phyloP scores from a whole-genome alignment of 257 asterid species.

The Nicotiana noctiflora region DNA sequence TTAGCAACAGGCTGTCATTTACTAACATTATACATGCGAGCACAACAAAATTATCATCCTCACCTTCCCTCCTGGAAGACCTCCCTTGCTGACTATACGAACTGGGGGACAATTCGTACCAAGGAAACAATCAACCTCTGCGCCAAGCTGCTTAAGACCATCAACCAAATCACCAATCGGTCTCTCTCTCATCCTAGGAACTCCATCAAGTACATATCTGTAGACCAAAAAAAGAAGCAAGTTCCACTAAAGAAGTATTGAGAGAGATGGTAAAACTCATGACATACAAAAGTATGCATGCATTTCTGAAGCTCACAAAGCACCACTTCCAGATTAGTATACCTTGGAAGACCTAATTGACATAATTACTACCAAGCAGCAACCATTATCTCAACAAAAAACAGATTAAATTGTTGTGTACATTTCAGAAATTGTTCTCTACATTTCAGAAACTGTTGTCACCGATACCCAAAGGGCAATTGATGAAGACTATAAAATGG shows the following conservation, averaged over 20 bases:
- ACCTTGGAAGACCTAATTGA: background rate
- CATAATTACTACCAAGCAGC: background rate
- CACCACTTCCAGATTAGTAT: no score
- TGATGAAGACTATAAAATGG: background rate
- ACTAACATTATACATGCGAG: slow-evolving; percentile 4
- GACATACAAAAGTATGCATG: no score
- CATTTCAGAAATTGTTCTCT: background rate
- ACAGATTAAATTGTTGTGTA: background rate
- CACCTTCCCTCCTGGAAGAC: slow-evolving; percentile 97
- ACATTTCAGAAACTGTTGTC: background rate
- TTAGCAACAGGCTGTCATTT: background rate
- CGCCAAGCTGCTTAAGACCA: slow-evolving; percentile 98
- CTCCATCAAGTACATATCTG: slow-evolving; percentile 95
- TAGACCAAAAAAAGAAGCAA: background rate
- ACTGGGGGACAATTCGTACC: slow-evolving; percentile 97
- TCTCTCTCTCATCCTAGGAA: slow-evolving; percentile 99
- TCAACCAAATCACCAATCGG: slow-evolving; percentile 93
- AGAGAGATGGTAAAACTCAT: no score
- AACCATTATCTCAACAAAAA: background rate
- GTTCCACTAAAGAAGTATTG: no score
- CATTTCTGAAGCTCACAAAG: no score
- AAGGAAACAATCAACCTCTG: slow-evolving; percentile 71
- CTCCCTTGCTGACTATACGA: slow-evolving; percentile 88
- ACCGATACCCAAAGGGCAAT: background rate
- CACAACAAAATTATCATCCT: slow-evolving; percentile 6